Evolutionary conservation across 768 basidiomycete species (phyloP), one percentile per base, ranked within the genome.

Genomic region (Kwoniella mangroviensis): DNA sequence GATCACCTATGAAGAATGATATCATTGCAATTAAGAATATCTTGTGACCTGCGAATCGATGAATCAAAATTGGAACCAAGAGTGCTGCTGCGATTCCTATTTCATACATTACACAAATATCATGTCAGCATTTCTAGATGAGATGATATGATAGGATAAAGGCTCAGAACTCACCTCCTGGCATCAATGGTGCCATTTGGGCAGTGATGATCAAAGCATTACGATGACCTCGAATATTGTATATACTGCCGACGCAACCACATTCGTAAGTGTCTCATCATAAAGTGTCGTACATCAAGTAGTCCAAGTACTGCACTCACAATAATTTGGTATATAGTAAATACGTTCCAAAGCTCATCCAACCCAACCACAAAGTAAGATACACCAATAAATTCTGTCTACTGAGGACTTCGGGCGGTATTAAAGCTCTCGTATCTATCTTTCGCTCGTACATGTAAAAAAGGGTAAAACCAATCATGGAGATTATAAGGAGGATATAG

Each of bases 1-100:
- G 59, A 22, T 63, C 56, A 2, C 73, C 73, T 12, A 73, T 65
- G 19, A 64, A 52, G 69, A 77, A 77, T 1, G 73, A 63, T 5
- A 69, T 49, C 75, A 77, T 77, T 13, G 71, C 52, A 15, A 62
- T 63, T 12, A 77, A 65, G 61, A 77, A 70, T 58, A 77, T 70
- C 28, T 62, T 22, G 26, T 72, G 53, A 7, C 71, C 69, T 45
- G 67, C 43, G 52, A 74, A 53, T 15, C 67, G 69, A 17, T 61
- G 58, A 52, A 77, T 74, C 21, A 77, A 43, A 3, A 60, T 52
- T 4, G 71, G 73, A 24, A 71, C 68, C 2, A 65, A n/a, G 22
- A 77, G 51, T 5, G 75, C 75, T 13, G 73, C 73, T 21, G 63
- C 26, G 22, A 67, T 67, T 15, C 75, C 73, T 67, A 53, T 61